Evolutionary conservation across 495 filamentous ascomycete genomes (phyloP).

Genomic region (Haplographium delicatum): DNA sequence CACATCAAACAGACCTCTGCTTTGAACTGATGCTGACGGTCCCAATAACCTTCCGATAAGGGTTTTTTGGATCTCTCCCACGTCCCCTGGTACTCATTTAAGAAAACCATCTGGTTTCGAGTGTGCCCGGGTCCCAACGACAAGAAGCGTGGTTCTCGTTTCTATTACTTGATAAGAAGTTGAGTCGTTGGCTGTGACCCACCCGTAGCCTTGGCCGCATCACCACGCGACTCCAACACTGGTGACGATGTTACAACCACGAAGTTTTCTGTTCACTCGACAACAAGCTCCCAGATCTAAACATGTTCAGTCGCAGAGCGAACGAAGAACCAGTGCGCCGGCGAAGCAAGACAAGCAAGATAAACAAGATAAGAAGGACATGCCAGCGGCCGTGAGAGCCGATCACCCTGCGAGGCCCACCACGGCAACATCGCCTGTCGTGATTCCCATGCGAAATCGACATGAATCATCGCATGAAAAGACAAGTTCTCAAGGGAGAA

Average conservation of each 20-base stretch:
- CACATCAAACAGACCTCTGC: conserved; percentile 26
- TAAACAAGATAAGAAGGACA: conserved; percentile 2
- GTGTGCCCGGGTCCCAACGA: not conserved
- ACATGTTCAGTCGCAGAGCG: not conserved
- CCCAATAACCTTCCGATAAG: conserved; percentile 18
- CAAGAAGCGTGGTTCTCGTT: conserved; percentile 3
- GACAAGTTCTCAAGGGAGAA: conserved; percentile 12
- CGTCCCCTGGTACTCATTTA: not conserved
- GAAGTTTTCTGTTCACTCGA: conserved; percentile 20
- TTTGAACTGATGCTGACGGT: conserved; percentile 25
- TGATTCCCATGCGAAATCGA: conserved; percentile 20
- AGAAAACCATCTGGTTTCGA: too few relatives aligned
- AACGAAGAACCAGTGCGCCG: conserved; percentile 8
- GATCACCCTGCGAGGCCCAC: conserved; percentile 8
- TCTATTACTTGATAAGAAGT: conserved; percentile 14
- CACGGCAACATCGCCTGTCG: conserved; percentile 23
- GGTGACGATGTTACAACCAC: conserved; percentile 10
- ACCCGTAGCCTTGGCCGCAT: conserved; percentile 6
- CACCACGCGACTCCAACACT: conserved; percentile 2
- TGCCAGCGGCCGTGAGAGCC: not conserved
- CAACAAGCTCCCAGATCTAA: conserved; percentile 4
- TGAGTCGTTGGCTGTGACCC: not conserved
- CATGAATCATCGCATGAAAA: conserved; percentile 8
- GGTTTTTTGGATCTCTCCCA: not conserved
- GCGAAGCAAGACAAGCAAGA: too few relatives aligned